These are phyloP conservation scores for Salisapilia sapeloensis DNA, from an alignment of 352 stramenopile species.

Conservation along the genomic window DNA sequence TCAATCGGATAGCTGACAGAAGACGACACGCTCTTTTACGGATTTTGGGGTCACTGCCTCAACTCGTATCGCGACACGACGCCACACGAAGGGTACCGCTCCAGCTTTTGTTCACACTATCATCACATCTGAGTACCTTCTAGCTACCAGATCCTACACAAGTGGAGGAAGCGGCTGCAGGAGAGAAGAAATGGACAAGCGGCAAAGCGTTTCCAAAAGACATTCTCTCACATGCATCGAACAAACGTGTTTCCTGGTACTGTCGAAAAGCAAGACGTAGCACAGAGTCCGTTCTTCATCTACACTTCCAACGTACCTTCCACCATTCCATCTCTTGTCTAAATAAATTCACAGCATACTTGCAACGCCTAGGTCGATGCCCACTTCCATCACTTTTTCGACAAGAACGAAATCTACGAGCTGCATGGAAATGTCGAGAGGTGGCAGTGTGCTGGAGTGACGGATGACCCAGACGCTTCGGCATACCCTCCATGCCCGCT, in stretches of 20 bases:
- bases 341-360: not conserved
- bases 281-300: constrained; percentile 71
- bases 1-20: constrained; percentile 27
- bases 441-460: constrained; percentile 51
- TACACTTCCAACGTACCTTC: constrained; percentile 83
- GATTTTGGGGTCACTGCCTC: constrained; percentile 83
- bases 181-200: constrained; percentile 3
- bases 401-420: constrained; percentile 65
- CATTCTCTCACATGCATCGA: constrained; percentile 17
- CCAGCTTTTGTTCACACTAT: constrained; percentile 1
- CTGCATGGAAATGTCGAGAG: constrained; percentile 77
- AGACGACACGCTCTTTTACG: constrained; percentile 77
- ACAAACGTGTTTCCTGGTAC: constrained; percentile 10
- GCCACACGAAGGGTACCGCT: constrained; percentile 53
- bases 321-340: not conserved
- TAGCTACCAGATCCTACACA: constrained; percentile 36
- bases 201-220: constrained; percentile 11
- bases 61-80: constrained; percentile 72
- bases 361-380: constrained; percentile 44
- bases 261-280: constrained; percentile 11
- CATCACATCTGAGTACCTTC: constrained; percentile 2
- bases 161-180: constrained; percentile 21
- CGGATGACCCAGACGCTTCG: constrained; percentile 12
- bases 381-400: constrained; percentile 72
- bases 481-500: constrained; percentile 17